Percentiles rank a stretch among this genome's conserved stretches.
phyloP scores from a whole-genome alignment of 805 yeast genomes.

The Yarrowia bubula region DNA sequence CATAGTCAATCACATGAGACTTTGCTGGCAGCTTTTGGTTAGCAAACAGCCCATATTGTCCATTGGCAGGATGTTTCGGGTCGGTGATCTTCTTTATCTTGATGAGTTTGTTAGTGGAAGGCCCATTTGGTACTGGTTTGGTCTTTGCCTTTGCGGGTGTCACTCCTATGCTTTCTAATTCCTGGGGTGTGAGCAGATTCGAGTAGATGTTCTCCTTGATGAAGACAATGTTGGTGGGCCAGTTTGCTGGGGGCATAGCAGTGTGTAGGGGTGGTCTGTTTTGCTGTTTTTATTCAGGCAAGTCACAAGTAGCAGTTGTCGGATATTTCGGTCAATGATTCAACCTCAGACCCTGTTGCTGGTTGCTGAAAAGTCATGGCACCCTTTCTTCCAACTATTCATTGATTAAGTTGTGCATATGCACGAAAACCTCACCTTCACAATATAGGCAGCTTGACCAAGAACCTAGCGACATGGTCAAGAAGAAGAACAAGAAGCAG shows the following conservation, averaged over 20 bases:
- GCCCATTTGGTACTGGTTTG: conserved; percentile 1
- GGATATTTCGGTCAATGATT: too few species aligned
- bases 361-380: neutral
- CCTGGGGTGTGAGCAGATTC: conserved; percentile 27
- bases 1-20: conserved; percentile 31
- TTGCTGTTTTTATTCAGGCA: too few species aligned
- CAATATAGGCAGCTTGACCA: neutral
- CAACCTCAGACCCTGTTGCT: neutral
- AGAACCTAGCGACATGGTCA: conserved; percentile 8
- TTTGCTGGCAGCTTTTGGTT: conserved; percentile 29
- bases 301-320: too few species aligned
- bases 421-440: conserved; percentile 24
- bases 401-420: conserved; percentile 23
- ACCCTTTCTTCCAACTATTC: neutral
- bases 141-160: neutral
- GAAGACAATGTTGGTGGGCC: conserved; percentile 31
- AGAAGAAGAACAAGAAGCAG: neutral
- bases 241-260: conserved; percentile 30
- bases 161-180: conserved; percentile 28
- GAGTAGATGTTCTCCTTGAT: conserved; percentile 30
- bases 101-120: conserved; percentile 27
- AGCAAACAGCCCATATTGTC: conserved; percentile 33
- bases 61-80: conserved; percentile 32
- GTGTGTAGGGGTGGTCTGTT: too few species aligned
- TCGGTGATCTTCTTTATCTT: conserved; percentile 31